Base-by-base conservation (phyloP, 805 yeast genomes). In the Starmerella kuoi region DNA sequence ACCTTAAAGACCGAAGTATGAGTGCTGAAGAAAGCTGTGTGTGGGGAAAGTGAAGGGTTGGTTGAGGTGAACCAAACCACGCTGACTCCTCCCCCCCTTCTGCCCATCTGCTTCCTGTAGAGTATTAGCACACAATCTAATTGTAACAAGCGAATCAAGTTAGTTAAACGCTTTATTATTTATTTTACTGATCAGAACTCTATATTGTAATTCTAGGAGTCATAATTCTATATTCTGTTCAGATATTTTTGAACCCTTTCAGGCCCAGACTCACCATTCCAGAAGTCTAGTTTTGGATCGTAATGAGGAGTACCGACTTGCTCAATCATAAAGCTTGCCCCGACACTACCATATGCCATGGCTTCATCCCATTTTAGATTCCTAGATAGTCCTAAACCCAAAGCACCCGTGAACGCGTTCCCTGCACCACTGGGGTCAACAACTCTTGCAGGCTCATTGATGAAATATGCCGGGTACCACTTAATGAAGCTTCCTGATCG, bases 381-480 rank as follows among this genome's bases (percentile, higher is more conserved):
- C 11, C 39, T 28, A 14, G 76, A 56, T 1, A 71, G 63, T 0
- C 77, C 91, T 2, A 78, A 63, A 8, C 78, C 72, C 42, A 85
- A 72, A 0, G 82, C 94, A 1, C 95, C 96, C 39, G 84, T 73
- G 56, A 80, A 86, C 0, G 94, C 70, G 55, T 87, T 93, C 0
- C 97, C 97, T 15, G 94, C 95, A 0, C 97, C 97, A 0, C 96
- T 87, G 2, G 95, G 93, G 59, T 87, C 97, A 1, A 81, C 65
- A 0, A 86, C 86, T 37, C 59, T 58, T 3, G 55, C 52, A 18
- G 61, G 64, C 17, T 61, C 58, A 11, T 55, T 58, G 4, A 17
- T 35, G 55, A 86, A 94, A 58, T 79, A 88, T 1, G 95, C 83
- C 0, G 91, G 87, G 19, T 74, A 68, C 74, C 81, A 73, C 9